Base-by-base conservation (phyloP, 805 yeast genomes). In the Cyberlindnera samutprakarnensis region DNA sequence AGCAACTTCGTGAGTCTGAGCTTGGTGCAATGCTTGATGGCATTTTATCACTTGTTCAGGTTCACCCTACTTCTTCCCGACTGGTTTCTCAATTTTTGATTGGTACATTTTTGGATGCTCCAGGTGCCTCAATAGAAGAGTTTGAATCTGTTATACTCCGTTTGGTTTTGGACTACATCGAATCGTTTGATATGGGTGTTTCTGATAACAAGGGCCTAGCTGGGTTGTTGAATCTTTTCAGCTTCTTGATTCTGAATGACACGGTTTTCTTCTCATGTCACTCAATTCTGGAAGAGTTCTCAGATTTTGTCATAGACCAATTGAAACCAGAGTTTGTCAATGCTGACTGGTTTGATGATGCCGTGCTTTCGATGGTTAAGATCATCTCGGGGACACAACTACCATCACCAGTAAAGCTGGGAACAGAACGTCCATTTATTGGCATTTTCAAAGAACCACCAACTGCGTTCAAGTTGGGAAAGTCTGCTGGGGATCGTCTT, bases 291-390 rank as follows among this genome's bases (percentile, higher is more conserved):
- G 61, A 59, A 7, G 48, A 51, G 7, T 66, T 70, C 34, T 38
- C 65, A 4, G 29, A 42, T 0, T 62, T 61, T 22, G 47, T 75
- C 19, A 46, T 57, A 10, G 53, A 46, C 2, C 57, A 59, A 3
- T 38, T 74, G 9, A 51, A 43, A 1, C 55, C 64, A 2, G 63
- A 62, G 23, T 47, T 51, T 36, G 56, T 56, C 3, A 65, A 70
- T 38, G 47, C 61, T 18, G 61, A 64, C 12, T 84, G 84, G 79
- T 73, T 75, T 44, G 69, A 79, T 0, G 63, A 70, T 35, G 72
- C 75, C 0, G 49, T 85, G 22, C 53, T 65, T 17, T 65, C 77
- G 4, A 61, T 75, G 28, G 83, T 76, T 34, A 70, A 68, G 22
- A 54, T 77, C 4, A 45, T 82, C 26, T 61, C 76, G 2, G 68